Evolutionary conservation across 1,284 basidiomycete genomes (phyloP).

Genomic region (Puccinia coronata): DNA sequence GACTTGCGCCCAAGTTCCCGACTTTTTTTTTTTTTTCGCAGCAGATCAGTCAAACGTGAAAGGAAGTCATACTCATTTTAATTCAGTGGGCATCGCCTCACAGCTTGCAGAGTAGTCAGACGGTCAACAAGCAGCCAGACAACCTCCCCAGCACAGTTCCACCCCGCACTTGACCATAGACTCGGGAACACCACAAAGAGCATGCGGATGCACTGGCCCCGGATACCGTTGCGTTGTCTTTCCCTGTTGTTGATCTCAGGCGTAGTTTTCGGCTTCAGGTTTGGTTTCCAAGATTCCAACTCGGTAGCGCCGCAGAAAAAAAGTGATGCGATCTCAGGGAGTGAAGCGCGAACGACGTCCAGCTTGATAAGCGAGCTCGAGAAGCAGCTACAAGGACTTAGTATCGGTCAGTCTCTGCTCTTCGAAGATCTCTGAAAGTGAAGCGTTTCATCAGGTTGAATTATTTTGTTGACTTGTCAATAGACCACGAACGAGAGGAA

Average conservation of each 20-base stretch:
- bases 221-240: neutral
- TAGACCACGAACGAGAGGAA: slow-evolving; percentile 20
- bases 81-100: no score
- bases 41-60: no score
- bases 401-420: neutral
- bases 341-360: neutral
- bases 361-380: neutral
- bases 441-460: neutral
- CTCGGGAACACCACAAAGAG: neutral
- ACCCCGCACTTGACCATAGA: neutral
- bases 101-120: no score
- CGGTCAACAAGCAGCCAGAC: neutral
- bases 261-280: slow-evolving; percentile 4
- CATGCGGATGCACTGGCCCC: neutral
- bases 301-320: neutral
- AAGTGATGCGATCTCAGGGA: neutral
- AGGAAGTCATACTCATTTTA: no score
- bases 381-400: slow-evolving; percentile 13
- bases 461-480: neutral
- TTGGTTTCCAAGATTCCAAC: slow-evolving; percentile 23
- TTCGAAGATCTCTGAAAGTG: neutral
- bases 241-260: neutral
- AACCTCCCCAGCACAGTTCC: neutral
- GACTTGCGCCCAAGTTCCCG: no score
- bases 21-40: no score